These are phyloP conservation scores for Kluyveromyces dobzhanskii DNA, from an alignment of 805 yeast species.

Conservation along the genomic window DNA sequence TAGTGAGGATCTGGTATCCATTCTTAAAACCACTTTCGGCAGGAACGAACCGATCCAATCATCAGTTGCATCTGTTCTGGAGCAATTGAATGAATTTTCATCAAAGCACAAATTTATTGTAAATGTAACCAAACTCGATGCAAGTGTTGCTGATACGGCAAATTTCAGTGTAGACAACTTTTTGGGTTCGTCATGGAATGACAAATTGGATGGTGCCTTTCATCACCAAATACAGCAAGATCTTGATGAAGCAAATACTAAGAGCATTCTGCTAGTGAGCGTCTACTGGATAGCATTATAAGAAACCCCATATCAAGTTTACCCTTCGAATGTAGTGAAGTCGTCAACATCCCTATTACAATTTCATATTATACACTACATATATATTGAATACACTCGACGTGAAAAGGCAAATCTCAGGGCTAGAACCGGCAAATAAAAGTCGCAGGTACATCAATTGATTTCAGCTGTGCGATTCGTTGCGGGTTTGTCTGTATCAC, in stretches of 20 bases:
- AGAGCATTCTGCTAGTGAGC: slow-evolving; percentile 20
- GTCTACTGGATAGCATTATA: slow-evolving; percentile 22
- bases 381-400: no score
- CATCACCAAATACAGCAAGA: slow-evolving; percentile 27
- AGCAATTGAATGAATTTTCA: slow-evolving; percentile 35
- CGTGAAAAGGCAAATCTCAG: no score
- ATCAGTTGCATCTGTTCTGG: slow-evolving; percentile 23
- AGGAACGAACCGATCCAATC: slow-evolving; percentile 3
- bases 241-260: not conserved
- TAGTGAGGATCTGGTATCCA: slow-evolving; percentile 11
- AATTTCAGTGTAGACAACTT: slow-evolving; percentile 25
- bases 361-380: no score
- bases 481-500: slow-evolving; percentile 14
- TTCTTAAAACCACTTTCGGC: slow-evolving; percentile 11
- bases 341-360: no score
- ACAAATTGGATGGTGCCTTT: slow-evolving; percentile 45
- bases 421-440: slow-evolving; percentile 20
- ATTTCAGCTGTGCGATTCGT: slow-evolving; percentile 11
- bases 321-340: not conserved
- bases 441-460: slow-evolving; percentile 17
- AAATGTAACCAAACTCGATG: slow-evolving; percentile 32
- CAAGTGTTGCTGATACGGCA: slow-evolving; percentile 15
- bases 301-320: not conserved
- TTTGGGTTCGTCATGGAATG: slow-evolving; percentile 52
- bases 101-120: slow-evolving; percentile 51